A percentile compares a stretch with the other conserved stretches of the same genome.
These are phyloP conservation scores for Aspergillus baeticus DNA, from an alignment of 495 filamentous ascomycete species.

Conservation along the genomic window DNA sequence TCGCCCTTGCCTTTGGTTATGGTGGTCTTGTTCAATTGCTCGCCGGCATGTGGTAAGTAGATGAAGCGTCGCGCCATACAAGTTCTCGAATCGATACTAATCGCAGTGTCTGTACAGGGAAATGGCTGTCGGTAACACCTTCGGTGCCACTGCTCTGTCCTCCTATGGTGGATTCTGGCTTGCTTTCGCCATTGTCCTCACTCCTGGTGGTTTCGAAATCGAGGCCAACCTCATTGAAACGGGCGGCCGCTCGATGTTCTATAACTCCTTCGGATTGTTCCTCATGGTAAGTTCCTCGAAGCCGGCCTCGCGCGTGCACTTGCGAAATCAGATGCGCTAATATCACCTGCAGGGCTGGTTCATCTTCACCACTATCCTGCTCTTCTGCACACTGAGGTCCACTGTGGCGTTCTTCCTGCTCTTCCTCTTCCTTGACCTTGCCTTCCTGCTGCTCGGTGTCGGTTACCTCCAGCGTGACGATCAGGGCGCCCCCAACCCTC, in stretches of 20 bases:
- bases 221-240: constrained; percentile 21
- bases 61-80: background rate
- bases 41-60: constrained; percentile 94
- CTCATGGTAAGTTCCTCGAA: constrained; percentile 58
- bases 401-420: constrained; percentile 95
- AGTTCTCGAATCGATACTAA: background rate
- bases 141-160: constrained; percentile 93
- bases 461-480: constrained; percentile 58
- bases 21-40: constrained; percentile 89
- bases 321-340: constrained; percentile 9
- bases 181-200: constrained; percentile 83
- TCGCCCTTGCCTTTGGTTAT: constrained; percentile 72
- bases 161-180: constrained; percentile 99
- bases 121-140: constrained; percentile 97
- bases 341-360: constrained; percentile 71
- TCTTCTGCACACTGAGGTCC: constrained; percentile 87
- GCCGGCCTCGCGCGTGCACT: background rate
- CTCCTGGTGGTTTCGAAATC: constrained; percentile 72
- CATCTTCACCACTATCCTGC: constrained; percentile 90
- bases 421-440: constrained; percentile 90
- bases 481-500: constrained; percentile 40
- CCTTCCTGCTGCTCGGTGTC: constrained; percentile 85
- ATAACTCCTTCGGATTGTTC: constrained; percentile 79
- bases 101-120: constrained; percentile 59
- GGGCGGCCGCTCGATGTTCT: constrained; percentile 37